A percentile compares a stretch with the other conserved stretches of the same genome.
Conservation (phyloP, 73 alveolate genomes). For the Symbiodinium natans region DNA sequence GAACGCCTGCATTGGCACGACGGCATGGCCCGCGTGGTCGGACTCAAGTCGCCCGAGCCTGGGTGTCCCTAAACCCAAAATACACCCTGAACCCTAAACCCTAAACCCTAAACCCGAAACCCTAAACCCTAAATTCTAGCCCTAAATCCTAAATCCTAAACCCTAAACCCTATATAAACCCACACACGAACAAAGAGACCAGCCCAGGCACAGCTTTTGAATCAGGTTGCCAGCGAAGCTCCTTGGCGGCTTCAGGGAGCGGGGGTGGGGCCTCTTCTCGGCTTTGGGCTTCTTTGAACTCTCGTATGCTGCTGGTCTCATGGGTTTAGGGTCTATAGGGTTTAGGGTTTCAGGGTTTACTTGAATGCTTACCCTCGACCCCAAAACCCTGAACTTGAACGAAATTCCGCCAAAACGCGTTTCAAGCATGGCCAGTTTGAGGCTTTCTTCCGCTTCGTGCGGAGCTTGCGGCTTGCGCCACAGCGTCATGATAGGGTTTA, state of each 20-base stretch:
- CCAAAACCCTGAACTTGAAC: too few relatives aligned
- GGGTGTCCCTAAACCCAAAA: too few relatives aligned
- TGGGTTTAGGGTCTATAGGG: background rate
- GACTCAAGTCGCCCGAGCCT: background rate
- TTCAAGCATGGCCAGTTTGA: too few relatives aligned
- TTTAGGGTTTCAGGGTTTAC: background rate
- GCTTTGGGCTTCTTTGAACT: too few relatives aligned
- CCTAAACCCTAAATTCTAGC: background rate
- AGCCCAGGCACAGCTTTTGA: background rate
- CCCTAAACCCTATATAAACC: background rate
- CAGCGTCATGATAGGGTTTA: too few relatives aligned
- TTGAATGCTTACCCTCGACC: background rate
- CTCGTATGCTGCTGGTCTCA: too few relatives aligned
- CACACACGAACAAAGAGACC: too few relatives aligned
- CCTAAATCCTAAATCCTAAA: background rate
- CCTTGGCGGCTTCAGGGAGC: background rate
- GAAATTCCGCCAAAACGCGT: too few relatives aligned
- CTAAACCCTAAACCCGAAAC: background rate
- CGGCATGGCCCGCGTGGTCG: background rate
- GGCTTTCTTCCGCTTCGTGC: too few relatives aligned
- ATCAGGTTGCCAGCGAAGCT: background rate
- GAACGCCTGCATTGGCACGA: constrained; percentile 38
- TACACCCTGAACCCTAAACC: background rate
- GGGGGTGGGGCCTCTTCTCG: background rate
- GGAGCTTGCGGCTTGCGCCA: too few relatives aligned